Conservation (phyloP, 208 protist genomes). For the Blechomonas ayalai region DNA sequence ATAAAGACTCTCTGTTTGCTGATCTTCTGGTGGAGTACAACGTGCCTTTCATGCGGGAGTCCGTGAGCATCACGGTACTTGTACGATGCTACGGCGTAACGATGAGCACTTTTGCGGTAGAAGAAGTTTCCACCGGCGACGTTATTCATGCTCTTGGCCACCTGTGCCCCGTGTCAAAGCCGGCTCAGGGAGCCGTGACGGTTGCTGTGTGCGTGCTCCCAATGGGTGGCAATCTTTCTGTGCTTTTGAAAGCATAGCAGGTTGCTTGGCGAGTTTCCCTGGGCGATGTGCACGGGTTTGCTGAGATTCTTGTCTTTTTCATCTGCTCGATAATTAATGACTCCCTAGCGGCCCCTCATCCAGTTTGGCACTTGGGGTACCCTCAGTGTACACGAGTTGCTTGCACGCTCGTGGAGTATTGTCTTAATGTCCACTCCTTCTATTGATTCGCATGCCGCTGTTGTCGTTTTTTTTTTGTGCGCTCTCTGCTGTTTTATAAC, state of each 20-base stretch:
- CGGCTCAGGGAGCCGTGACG: conserved; percentile 2
- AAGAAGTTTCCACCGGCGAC: conserved; percentile 50
- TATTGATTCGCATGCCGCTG: neutral
- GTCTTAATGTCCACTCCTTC: no score
- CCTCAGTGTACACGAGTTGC: no score
- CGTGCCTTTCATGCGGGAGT: conserved; percentile 33
- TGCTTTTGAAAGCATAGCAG: no score
- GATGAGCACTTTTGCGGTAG: conserved; percentile 39
- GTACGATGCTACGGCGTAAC: conserved; percentile 57
- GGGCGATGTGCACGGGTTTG: no score
- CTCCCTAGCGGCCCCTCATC: no score
- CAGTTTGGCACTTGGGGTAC: no score
- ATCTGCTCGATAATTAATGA: neutral
- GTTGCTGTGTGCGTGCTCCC: conserved; percentile 60
- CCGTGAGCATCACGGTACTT: conserved; percentile 15
- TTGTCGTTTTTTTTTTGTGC: neutral
- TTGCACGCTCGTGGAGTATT: no score
- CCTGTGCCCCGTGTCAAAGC: conserved; percentile 29
- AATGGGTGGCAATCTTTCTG: conserved; percentile 73
- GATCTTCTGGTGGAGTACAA: conserved; percentile 55
- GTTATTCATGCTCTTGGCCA: conserved; percentile 80
- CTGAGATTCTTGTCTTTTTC: conserved; percentile 1
- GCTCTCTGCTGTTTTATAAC: neutral
- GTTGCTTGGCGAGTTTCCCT: no score
- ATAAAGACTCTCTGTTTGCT: conserved; percentile 17